phyloP scores from a whole-genome alignment of 1,139 yeast genomes.

The Williopsis jadinii region DNA sequence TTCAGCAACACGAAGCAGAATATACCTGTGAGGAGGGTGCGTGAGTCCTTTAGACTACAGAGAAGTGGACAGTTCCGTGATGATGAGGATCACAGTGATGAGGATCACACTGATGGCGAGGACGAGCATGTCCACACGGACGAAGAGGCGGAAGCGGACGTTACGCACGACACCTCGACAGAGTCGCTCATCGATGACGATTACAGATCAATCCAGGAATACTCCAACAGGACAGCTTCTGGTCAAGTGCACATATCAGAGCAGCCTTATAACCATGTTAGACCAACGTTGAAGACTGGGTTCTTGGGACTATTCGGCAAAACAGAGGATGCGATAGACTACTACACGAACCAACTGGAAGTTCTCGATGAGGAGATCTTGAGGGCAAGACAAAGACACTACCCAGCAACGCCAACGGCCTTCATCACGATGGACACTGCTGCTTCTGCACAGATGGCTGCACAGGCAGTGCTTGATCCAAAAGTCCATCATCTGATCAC shows the following conservation, averaged over 20 bases:
- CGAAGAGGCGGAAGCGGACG: conserved; percentile 18
- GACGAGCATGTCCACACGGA: background rate
- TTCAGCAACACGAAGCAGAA: conserved; percentile 11
- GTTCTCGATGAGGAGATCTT: conserved; percentile 55
- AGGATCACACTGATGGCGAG: conserved; percentile 4
- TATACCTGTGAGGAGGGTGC: conserved; percentile 18
- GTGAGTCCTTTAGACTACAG: conserved; percentile 22
- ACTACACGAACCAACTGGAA: conserved; percentile 50
- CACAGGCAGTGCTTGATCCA: conserved; percentile 76
- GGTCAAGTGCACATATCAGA: conserved; percentile 17
- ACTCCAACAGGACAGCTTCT: conserved; percentile 19
- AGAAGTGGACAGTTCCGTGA: conserved; percentile 16
- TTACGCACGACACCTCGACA: conserved; percentile 4
- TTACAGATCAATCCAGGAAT: conserved; percentile 23
- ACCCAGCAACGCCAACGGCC: conserved; percentile 68
- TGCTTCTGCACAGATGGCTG: conserved; percentile 82
- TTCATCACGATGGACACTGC: conserved; percentile 80
- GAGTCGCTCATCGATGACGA: conserved; percentile 12
- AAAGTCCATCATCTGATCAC: conserved; percentile 67
- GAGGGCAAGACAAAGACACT: conserved; percentile 51
- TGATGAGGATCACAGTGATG: conserved; percentile 7
- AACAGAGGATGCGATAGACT: conserved; percentile 57
- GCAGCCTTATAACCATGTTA: conserved; percentile 27
- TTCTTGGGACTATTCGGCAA: conserved; percentile 47
- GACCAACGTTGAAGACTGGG: conserved; percentile 51